Evolutionary conservation across 1,284 basidiomycete genomes (phyloP).

Genomic region (Apiotrichum gracile): DNA sequence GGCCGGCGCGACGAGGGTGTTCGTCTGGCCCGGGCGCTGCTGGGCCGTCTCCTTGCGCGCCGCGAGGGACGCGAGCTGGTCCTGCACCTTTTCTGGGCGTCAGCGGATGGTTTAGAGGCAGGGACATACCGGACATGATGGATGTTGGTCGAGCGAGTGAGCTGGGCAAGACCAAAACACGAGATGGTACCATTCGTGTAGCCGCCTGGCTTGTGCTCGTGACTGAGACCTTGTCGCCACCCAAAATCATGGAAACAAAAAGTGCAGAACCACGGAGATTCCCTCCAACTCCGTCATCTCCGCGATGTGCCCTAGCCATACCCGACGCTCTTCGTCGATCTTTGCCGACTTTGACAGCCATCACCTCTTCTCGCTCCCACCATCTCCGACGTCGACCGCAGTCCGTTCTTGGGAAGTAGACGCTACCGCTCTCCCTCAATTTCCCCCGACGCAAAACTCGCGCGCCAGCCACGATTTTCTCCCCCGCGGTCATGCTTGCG

Average conservation of each 20-base stretch:
- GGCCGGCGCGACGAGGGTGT: constrained; percentile 21
- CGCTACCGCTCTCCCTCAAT: too few relatives aligned
- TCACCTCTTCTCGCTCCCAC: too few relatives aligned
- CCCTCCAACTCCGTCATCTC: too few relatives aligned
- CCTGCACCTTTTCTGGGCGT: constrained; percentile 2
- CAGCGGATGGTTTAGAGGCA: not conserved
- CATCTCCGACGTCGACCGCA: too few relatives aligned
- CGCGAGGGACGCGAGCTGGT: constrained; percentile 11
- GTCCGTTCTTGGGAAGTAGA: too few relatives aligned
- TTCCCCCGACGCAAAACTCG: too few relatives aligned
- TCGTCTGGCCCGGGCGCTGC: constrained; percentile 13
- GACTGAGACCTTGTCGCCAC: not conserved
- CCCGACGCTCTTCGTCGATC: not conserved
- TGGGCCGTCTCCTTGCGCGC: constrained; percentile 15
- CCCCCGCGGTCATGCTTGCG: too few relatives aligned
- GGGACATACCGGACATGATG: not conserved
- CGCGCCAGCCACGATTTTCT: too few relatives aligned
- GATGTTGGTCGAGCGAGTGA: not conserved
- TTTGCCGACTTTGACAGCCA: too few relatives aligned
- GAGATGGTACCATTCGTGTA: not conserved
- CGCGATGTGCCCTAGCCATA: not conserved
- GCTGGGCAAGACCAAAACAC: too few relatives aligned
- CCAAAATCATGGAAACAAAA: not conserved
- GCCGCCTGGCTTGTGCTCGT: not conserved
- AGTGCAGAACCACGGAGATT: not conserved